Evolutionary conservation across 352 stramenopile genomes (phyloP), one percentile per base, ranked within the genome.

Genomic region (Globisporangium yorkense): DNA sequence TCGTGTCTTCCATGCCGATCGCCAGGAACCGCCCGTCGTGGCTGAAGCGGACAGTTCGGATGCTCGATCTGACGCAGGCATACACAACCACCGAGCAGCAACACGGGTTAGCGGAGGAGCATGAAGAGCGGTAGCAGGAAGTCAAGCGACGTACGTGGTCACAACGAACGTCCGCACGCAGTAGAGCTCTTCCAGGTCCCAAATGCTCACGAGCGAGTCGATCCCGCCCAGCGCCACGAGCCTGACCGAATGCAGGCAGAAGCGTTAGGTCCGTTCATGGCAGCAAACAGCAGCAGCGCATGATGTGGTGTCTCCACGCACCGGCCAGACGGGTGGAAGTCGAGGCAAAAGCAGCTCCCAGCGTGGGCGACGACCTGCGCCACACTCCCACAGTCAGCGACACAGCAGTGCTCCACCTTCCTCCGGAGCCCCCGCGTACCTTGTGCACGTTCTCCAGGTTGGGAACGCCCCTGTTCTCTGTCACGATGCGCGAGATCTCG

Each of bases 111-210:
- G 48, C 16, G 6, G 1, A 52, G 13, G 47, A 52, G 24, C 12
- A 10, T 0, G 2, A 12, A 31, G 4, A 39, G 0, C 1, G 45
- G 24, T 27, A 27, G 24, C 24, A 37, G 3, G 9, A 10, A 37
- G 9, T 12, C 3, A 37, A 37, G 33, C 37, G 37, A 57, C 21
- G 43, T 77, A 92, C 82, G 76, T 84, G 56, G 84, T 92, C 31
- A 89, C 77, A 15, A 88, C 72, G 46, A 91, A 92, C 9, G 84
- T 94, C 52, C 86, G 84, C 8, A 85, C 71, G 66, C 84, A 94
- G 67, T 87, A 94, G 33, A 94, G 77, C 56, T 94, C 83, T 58
- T 94, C 77, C 20, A 94, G 62, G 57, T 94, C 84, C 84, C 84
- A 94, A 3, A 94, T 57, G 54, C 82, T 92, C 58, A 92, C 80